These are phyloP conservation scores for Pharnaceum exiguum DNA, from an alignment of 148 eudicot genomes.

Conservation along the genomic window DNA sequence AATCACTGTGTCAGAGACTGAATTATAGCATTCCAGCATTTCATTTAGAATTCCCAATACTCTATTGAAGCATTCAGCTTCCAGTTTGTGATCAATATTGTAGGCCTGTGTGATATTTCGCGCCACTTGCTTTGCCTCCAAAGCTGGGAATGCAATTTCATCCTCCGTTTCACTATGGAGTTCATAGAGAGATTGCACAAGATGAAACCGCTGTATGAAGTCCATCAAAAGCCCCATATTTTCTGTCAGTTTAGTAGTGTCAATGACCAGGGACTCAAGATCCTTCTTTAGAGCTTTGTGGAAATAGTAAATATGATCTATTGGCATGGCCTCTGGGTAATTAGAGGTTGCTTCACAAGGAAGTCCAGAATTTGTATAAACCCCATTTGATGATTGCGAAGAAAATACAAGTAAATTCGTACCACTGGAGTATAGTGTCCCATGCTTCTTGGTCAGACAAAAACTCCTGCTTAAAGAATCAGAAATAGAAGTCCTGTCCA, in stretches of 20 bases:
- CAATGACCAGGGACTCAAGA: slow-evolving; percentile 53
- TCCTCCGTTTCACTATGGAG: slow-evolving; percentile 89
- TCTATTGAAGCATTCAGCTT: slow-evolving; percentile 46
- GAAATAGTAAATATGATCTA: slow-evolving; percentile 69
- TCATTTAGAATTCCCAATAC: slow-evolving; percentile 54
- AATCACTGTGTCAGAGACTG: slow-evolving; percentile 17
- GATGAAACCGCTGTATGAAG: slow-evolving; percentile 48
- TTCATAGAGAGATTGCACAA: slow-evolving; percentile 43
- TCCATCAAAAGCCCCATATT: slow-evolving; percentile 41
- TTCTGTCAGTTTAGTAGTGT: slow-evolving; percentile 51
- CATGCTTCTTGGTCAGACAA: slow-evolving; percentile 22
- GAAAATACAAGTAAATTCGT: slow-evolving; percentile 39
- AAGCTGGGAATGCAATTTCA: slow-evolving; percentile 81
- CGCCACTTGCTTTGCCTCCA: slow-evolving; percentile 63
- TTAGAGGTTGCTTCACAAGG: slow-evolving; percentile 24
- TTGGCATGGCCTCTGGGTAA: slow-evolving; percentile 56
- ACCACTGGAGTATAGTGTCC: slow-evolving; percentile 34
- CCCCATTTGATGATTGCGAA: slow-evolving; percentile 29
- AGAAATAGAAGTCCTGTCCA: slow-evolving; percentile 4
- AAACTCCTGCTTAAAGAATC: slow-evolving; percentile 24
- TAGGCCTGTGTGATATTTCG: slow-evolving; percentile 70
- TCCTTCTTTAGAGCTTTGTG: slow-evolving; percentile 89
- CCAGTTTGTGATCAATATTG: slow-evolving; percentile 74
- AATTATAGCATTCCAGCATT: slow-evolving; percentile 34
- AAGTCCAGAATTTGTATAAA: slow-evolving; percentile 26